Conservation (phyloP, 2,329 filamentous ascomycete species). For the Hypoxylon sp. region DNA sequence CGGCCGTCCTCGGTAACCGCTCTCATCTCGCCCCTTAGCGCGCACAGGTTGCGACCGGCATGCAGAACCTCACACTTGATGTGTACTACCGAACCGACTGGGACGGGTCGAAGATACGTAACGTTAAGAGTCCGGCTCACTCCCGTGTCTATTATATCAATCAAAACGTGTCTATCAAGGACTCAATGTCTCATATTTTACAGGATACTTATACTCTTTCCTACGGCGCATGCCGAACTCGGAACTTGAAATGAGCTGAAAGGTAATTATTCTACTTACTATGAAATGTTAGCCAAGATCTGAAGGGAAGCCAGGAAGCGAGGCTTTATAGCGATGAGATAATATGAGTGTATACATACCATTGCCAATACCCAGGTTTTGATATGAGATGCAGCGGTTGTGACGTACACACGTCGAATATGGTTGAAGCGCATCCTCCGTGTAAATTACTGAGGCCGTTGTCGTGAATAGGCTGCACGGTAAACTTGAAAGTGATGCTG, state of each 20-base stretch:
- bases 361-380: conserved; percentile 72
- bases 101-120: conserved; percentile 76
- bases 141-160: conserved; percentile 60
- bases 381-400: conserved; percentile 70
- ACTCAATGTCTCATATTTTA: not conserved
- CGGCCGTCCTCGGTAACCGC: conserved; percentile 54
- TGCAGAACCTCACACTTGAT: conserved; percentile 65
- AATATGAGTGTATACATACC: conserved; percentile 27
- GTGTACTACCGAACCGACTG: conserved; percentile 61
- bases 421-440: conserved; percentile 74
- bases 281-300: not conserved
- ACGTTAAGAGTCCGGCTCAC: conserved; percentile 76
- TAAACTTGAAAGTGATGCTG: conserved; percentile 63
- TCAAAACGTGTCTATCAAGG: not conserved
- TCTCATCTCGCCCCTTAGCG: conserved; percentile 63
- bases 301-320: not conserved
- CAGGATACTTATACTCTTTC: not conserved
- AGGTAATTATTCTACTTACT: not conserved
- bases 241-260: not conserved
- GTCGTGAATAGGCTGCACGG: conserved; percentile 65
- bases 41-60: conserved; percentile 61
- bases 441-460: conserved; percentile 71
- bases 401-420: conserved; percentile 78
- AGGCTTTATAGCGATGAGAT: not conserved
- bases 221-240: not conserved